Evolutionary conservation across 2,329 filamentous ascomycete species (phyloP).

Genomic region (Curvularia hawaiiensis): DNA sequence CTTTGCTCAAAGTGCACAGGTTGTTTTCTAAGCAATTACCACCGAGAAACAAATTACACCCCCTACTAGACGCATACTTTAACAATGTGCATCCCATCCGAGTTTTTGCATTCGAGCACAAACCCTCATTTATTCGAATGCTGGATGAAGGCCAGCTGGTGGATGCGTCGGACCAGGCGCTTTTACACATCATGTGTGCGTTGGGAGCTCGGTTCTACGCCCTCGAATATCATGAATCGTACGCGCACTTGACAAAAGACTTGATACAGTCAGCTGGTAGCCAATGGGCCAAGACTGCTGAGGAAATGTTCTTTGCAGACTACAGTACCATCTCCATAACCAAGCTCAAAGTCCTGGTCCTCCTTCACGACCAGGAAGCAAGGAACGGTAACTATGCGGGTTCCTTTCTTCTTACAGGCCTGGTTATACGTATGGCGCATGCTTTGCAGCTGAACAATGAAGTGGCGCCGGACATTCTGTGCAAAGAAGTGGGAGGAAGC

Average conservation of each 20-base stretch:
- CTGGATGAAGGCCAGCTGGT: constrained; percentile 39
- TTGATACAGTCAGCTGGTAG: constrained; percentile 38
- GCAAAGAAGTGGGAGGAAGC: constrained; percentile 31
- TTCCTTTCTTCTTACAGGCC: constrained; percentile 38
- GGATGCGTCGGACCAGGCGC: constrained; percentile 35
- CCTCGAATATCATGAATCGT: constrained; percentile 38
- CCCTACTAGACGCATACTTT: constrained; percentile 38
- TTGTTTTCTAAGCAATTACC: constrained; percentile 33
- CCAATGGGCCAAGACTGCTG: constrained; percentile 42
- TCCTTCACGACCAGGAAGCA: constrained; percentile 42
- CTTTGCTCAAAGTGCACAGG: constrained; percentile 17
- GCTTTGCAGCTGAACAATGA: constrained; percentile 42
- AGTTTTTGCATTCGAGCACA: constrained; percentile 40
- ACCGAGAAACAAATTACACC: constrained; percentile 29
- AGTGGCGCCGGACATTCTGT: constrained; percentile 33
- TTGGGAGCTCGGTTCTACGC: constrained; percentile 38
- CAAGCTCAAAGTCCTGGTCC: constrained; percentile 38
- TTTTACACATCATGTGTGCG: constrained; percentile 42
- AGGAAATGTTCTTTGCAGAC: constrained; percentile 42
- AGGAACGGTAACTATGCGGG: constrained; percentile 40
- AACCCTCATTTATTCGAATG: constrained; percentile 42
- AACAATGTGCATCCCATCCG: constrained; percentile 38
- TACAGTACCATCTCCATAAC: constrained; percentile 42
- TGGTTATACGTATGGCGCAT: constrained; percentile 42
- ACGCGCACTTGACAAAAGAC: constrained; percentile 33